A percentile compares a stretch with the other conserved stretches of the same genome.
Evolutionary conservation across 225 moss, liverwort and hornwort genomes (phyloP).

Genomic region (Physcomitrium patens): DNA sequence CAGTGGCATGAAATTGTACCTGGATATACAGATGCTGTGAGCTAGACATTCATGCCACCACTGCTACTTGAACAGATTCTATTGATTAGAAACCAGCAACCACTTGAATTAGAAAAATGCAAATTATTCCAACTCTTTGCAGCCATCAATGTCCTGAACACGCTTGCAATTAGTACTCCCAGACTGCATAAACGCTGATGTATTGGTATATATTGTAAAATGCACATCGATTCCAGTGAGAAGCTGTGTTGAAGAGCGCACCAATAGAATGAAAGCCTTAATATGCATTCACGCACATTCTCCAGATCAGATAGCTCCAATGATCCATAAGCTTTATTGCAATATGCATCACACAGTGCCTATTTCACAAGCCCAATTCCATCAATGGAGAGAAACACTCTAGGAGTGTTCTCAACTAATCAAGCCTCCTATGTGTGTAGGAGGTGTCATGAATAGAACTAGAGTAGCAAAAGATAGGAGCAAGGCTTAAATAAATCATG

Average conservation of each 20-base stretch:
- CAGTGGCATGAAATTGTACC: conserved; percentile 94
- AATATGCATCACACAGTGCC: conserved; percentile 70
- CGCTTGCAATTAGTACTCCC: neutral
- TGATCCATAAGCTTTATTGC: conserved; percentile 54
- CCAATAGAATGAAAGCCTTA: conserved; percentile 88
- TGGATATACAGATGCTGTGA: conserved; percentile 29
- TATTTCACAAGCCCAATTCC: conserved; percentile 25
- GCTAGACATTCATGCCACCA: conserved; percentile 14
- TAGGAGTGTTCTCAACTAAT: neutral
- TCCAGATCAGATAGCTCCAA: conserved; percentile 54
- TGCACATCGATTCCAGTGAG: conserved; percentile 17
- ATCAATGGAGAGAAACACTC: conserved; percentile 12
- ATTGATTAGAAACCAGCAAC: neutral
- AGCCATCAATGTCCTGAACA: neutral
- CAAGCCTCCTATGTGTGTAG: neutral
- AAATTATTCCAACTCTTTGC: neutral
- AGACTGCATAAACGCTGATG: neutral
- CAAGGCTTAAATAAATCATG: neutral
- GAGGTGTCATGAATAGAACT: conserved; percentile 1
- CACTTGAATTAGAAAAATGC: neutral
- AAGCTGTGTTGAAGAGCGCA: conserved; percentile 29
- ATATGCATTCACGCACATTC: conserved; percentile 64
- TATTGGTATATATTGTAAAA: neutral
- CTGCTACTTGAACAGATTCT: neutral
- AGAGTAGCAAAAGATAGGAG: neutral